Conservation (phyloP, 2,329 filamentous ascomycete species). For the Allantophomopsis cytisporea region DNA sequence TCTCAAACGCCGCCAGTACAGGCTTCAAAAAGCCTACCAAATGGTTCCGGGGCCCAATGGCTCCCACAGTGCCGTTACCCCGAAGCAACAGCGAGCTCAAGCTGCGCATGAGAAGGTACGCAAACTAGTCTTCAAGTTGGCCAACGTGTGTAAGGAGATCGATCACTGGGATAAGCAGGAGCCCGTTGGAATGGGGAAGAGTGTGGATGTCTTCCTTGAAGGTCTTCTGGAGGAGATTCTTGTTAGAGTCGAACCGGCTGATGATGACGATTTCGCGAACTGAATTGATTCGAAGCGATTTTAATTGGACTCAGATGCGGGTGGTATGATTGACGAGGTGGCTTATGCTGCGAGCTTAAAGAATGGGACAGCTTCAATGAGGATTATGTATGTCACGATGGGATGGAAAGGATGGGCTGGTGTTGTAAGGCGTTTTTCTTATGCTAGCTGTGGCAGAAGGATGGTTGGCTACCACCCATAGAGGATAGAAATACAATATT, state of each 20-base stretch:
- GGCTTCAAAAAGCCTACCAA: slow-evolving; percentile 27
- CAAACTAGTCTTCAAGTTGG: slow-evolving; percentile 69
- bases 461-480: too few species aligned
- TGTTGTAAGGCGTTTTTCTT: too few species aligned
- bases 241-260: slow-evolving; percentile 75
- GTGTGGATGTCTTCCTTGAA: slow-evolving; percentile 79
- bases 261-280: slow-evolving; percentile 31
- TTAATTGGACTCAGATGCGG: too few species aligned
- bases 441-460: too few species aligned
- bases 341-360: too few species aligned
- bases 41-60: slow-evolving; percentile 8
- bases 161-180: slow-evolving; percentile 77
- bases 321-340: too few species aligned
- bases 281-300: too few species aligned
- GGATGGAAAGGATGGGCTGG: too few species aligned
- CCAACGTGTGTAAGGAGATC: slow-evolving; percentile 75
- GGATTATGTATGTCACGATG: too few species aligned
- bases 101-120: slow-evolving; percentile 71
- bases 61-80: slow-evolving; percentile 26
- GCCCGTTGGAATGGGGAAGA: slow-evolving; percentile 86
- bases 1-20: slow-evolving; percentile 62
- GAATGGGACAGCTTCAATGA: too few species aligned
- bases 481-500: too few species aligned
- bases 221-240: slow-evolving; percentile 88
- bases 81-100: slow-evolving; percentile 54